phyloP scores from a whole-genome alignment of 73 alveolate genomes.

The Symbiodinium pilosum region DNA sequence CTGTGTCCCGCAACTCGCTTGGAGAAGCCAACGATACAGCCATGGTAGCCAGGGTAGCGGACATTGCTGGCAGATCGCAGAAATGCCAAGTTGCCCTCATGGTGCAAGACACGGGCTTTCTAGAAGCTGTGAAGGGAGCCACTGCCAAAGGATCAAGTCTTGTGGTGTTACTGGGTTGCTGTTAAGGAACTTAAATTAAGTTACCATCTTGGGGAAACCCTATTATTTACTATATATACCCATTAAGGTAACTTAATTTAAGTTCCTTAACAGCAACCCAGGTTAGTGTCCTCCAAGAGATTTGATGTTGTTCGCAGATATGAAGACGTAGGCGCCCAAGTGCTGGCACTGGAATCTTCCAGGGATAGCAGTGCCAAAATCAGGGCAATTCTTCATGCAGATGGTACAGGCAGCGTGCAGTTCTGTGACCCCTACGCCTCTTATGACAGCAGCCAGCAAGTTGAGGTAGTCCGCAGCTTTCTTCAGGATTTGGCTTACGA shows the following conservation, averaged over 20 bases:
- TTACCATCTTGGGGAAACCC: too few relatives aligned
- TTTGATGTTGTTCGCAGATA: background rate
- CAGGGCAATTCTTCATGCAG: constrained; percentile 4
- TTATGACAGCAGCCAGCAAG: background rate
- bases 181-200: too few relatives aligned
- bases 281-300: background rate
- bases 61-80: background rate
- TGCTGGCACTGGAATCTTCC: background rate
- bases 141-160: too few relatives aligned
- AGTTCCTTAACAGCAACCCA: too few relatives aligned
- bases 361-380: background rate
- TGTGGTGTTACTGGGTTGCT: too few relatives aligned
- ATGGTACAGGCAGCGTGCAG: constrained; percentile 15
- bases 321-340: background rate
- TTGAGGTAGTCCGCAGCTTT: background rate
- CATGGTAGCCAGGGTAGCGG: background rate
- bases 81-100: background rate
- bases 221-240: too few relatives aligned
- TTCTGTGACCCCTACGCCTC: background rate
- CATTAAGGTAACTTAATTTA: too few relatives aligned
- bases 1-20: background rate
- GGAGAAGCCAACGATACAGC: background rate
- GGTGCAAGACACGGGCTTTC: background rate
- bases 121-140: background rate
- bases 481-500: background rate